These are phyloP conservation scores for Saccharum officinarum DNA, from an alignment of 176 grass and related monocot species.

Conservation along the genomic window DNA sequence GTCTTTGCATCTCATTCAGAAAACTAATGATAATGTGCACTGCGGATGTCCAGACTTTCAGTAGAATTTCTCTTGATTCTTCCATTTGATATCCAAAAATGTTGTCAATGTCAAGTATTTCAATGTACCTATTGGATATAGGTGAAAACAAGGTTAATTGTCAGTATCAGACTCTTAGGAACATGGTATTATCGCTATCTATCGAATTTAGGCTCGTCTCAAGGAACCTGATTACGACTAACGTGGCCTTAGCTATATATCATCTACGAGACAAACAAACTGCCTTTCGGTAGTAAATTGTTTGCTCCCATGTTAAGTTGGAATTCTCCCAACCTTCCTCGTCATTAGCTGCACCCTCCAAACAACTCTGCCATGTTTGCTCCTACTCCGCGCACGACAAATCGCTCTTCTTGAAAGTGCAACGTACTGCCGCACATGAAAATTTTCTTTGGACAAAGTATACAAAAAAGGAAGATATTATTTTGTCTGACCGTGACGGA, in stretches of 20 bases:
- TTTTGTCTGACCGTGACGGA: too few species aligned
- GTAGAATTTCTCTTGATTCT: neutral
- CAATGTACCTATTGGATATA: neutral
- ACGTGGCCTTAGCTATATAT: too few species aligned
- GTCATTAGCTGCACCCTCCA: too few species aligned
- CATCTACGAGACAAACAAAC: neutral
- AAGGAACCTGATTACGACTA: neutral
- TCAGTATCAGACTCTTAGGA: neutral
- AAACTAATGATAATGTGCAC: neutral
- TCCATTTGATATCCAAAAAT: neutral
- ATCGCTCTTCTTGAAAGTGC: too few species aligned
- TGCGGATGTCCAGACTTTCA: neutral
- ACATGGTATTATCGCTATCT: neutral
- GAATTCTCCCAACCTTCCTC: too few species aligned
- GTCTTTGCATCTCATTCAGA: conserved; percentile 12
- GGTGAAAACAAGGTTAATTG: neutral
- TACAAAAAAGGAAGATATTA: too few species aligned
- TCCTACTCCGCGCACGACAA: too few species aligned
- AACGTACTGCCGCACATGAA: too few species aligned
- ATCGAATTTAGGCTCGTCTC: too few species aligned
- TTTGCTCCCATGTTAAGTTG: neutral
- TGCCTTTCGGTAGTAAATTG: neutral
- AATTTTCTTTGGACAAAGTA: too few species aligned
- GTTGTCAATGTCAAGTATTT: conserved; percentile 9
- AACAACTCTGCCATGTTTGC: too few species aligned